Percentiles rank a stretch among this genome's conserved stretches.
These are phyloP conservation scores for Syzygium oleosum DNA, from an alignment of 345 rosid species.

Conservation along the genomic window DNA sequence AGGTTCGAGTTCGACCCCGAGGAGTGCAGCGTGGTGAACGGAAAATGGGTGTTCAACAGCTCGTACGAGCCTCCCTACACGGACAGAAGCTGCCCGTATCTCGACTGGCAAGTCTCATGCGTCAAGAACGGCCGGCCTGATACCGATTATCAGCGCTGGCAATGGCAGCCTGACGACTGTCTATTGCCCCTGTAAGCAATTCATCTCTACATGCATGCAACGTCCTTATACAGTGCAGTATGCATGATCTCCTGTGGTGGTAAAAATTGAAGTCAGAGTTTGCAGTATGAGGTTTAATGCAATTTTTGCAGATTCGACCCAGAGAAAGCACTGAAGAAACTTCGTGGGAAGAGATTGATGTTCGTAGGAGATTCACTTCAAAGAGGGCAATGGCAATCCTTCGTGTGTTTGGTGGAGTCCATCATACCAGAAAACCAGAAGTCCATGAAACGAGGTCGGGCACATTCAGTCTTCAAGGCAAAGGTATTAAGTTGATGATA, in stretches of 20 bases:
- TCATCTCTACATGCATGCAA: background rate
- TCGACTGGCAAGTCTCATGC: constrained; percentile 72
- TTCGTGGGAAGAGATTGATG: constrained; percentile 64
- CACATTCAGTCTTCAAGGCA: constrained; percentile 52
- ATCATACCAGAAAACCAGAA: constrained; percentile 51
- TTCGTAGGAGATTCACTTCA: constrained; percentile 89
- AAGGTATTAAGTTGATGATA: constrained; percentile 30
- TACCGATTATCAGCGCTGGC: constrained; percentile 71
- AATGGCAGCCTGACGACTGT: constrained; percentile 95
- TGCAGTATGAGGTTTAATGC: background rate
- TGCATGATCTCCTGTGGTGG: background rate
- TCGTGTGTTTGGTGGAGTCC: constrained; percentile 72
- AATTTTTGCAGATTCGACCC: constrained; percentile 52
- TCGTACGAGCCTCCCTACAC: constrained; percentile 59
- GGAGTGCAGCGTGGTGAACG: constrained; percentile 64
- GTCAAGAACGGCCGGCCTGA: constrained; percentile 60
- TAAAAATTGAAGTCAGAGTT: background rate
- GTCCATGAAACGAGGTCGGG: constrained; percentile 40
- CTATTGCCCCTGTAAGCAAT: constrained; percentile 50
- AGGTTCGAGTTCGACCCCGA: constrained; percentile 83
- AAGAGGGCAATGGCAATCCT: constrained; percentile 87
- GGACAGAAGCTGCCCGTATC: constrained; percentile 71
- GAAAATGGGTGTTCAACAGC: constrained; percentile 76
- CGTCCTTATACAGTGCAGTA: background rate
- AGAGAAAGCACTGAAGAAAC: constrained; percentile 48